phyloP scores from a whole-genome alignment of 2,329 filamentous ascomycete species.

The Ophiostoma piceae region DNA sequence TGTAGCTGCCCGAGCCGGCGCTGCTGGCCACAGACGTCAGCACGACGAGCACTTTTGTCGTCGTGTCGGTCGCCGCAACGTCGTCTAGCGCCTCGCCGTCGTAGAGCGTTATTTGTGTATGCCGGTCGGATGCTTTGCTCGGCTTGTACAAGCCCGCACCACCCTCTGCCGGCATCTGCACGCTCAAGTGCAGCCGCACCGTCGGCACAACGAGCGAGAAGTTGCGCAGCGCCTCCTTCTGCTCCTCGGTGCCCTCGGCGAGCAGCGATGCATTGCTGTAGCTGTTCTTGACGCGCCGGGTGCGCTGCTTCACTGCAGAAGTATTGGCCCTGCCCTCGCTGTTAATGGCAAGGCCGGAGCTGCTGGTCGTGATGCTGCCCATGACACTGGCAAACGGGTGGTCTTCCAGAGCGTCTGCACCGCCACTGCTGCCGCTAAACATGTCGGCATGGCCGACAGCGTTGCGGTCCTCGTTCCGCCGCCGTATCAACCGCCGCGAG shows the following conservation, averaged over 20 bases:
- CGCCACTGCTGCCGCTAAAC: conserved; percentile 23
- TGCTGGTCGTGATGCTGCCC: conserved; percentile 7
- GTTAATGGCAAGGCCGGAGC: conserved; percentile 22
- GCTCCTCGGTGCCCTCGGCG: conserved; percentile 24
- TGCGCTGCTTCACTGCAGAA: neutral
- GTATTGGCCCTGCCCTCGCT: conserved; percentile 7
- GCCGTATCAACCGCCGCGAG: conserved; percentile 24
- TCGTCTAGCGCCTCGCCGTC: conserved; percentile 24
- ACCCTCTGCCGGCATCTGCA: conserved; percentile 24
- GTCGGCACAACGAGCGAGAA: conserved; percentile 36
- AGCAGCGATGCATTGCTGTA: conserved; percentile 21
- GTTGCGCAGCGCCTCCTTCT: conserved; percentile 24
- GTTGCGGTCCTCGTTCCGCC: conserved; percentile 25
- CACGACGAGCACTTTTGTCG: conserved; percentile 35
- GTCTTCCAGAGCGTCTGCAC: neutral
- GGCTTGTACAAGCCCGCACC: neutral
- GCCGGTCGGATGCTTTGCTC: neutral
- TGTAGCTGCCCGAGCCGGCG: conserved; percentile 25
- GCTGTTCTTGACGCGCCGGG: neutral
- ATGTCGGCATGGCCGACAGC: neutral
- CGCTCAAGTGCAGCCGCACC: conserved; percentile 28
- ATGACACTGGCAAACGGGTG: neutral
- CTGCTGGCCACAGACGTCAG: conserved; percentile 30
- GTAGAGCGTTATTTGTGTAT: conserved; percentile 17
- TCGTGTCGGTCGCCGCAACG: conserved; percentile 26